Evolutionary conservation across 345 rosid genomes (phyloP), one percentile per base, ranked within the genome.

Genomic region (Adansonia digitata): DNA sequence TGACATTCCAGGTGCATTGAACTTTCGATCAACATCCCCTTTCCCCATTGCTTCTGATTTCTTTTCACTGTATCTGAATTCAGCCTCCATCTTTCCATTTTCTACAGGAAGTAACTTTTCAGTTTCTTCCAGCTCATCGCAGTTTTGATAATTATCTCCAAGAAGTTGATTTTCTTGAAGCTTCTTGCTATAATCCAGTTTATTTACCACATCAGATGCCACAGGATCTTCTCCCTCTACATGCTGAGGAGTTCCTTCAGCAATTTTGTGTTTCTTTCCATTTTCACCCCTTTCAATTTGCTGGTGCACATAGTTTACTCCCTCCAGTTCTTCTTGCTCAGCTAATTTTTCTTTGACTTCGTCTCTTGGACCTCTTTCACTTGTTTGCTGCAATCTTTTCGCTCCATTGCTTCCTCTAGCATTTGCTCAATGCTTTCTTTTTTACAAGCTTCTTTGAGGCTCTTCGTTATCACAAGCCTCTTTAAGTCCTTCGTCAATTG

Each of bases 271-370:
- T 55, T 72, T 73, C 73, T 75, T 72, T 42, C 76, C 61, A 7
- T 24, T 72, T 45, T 73, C 73, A 57, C 69, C 77, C 77, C 75
- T 79, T 81, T 62, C 79, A 65, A 53, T 61, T 75, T 73, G 26
- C 60, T 22, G 64, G 39, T 43, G 46, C 37, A 37, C 82, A 75
- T 71, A 15, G 61, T 81, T 78, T 51, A 71, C 63, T 83, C 75
- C 84, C 73, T 15, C 74, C 48, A 72, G 57, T 59, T 80, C 82
- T 80, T 84, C 86, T 35, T 73, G 69, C 74, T 64, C 85, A 77
- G 82, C 84, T 53, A 80, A 86, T 68, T 77, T 78, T 51, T 79
- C 76, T 68, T 82, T 75, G 75, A 83, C 78, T 78, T 82, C 84
- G 74, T 74, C 80, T 77, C 81, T 64, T 56, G 53, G 59, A 82